These are phyloP conservation scores for Coniochaeta pulveracea DNA, from an alignment of 2,329 filamentous ascomycete genomes.

Conservation along the genomic window DNA sequence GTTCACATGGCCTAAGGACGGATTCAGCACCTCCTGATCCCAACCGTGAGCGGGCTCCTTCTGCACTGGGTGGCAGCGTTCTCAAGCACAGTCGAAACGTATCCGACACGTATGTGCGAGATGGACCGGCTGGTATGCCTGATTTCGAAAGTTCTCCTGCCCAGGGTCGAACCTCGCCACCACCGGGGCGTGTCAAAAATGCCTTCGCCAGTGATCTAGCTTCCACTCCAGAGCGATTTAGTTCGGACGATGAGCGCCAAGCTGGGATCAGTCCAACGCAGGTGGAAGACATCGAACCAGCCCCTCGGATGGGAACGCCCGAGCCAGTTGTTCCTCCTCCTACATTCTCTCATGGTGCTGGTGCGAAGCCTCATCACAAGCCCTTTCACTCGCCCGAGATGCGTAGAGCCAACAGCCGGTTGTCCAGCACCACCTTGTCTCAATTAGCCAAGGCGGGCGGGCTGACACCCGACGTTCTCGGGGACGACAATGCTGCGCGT, in stretches of 20 bases:
- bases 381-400: conserved; percentile 69
- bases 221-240: conserved; percentile 38
- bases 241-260: conserved; percentile 44
- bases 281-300: conserved; percentile 40
- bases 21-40: conserved; percentile 39
- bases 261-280: conserved; percentile 25
- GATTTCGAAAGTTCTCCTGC: conserved; percentile 21
- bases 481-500: conserved; percentile 14
- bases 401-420: conserved; percentile 68
- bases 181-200: conserved; percentile 1
- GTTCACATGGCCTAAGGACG: conserved; percentile 27
- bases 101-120: conserved; percentile 32
- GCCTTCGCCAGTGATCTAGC: conserved; percentile 30
- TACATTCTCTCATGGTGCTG: conserved; percentile 64
- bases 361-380: conserved; percentile 55
- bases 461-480: conserved; percentile 24
- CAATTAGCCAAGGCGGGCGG: conserved; percentile 66
- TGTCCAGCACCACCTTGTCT: conserved; percentile 70
- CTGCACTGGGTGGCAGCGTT: conserved; percentile 19
- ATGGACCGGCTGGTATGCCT: conserved; percentile 15
- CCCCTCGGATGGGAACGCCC: conserved; percentile 50
- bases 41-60: conserved; percentile 23
- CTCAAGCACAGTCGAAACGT: conserved; percentile 31
- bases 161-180: conserved; percentile 14
- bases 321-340: conserved; percentile 72